Conservation (phyloP, 257 asterid species). For the Solanum chmielewskii region DNA sequence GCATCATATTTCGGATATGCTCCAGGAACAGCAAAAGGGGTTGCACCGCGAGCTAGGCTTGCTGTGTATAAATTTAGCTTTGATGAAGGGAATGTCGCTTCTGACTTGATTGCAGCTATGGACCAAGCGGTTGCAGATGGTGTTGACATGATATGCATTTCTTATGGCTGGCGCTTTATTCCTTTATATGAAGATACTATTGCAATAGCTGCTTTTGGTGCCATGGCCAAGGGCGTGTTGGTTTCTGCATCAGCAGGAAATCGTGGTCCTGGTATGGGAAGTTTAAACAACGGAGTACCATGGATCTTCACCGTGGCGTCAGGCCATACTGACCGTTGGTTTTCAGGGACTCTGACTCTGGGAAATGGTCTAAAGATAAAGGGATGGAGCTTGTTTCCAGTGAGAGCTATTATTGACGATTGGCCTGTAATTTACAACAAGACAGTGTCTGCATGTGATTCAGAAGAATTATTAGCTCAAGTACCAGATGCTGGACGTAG, state of each 20-base stretch:
- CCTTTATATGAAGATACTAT: not conserved
- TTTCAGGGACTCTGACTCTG: conserved; percentile 14
- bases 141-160: conserved; percentile 1
- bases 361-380: conserved; percentile 14
- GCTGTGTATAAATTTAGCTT: conserved; percentile 5
- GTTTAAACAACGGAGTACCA: conserved; percentile 27
- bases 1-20: conserved; percentile 7
- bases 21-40: conserved; percentile 4
- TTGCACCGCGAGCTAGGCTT: not conserved
- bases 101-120: conserved; percentile 16
- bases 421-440: conserved; percentile 19
- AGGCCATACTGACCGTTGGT: conserved; percentile 18
- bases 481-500: not conserved
- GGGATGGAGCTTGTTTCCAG: conserved; percentile 29
- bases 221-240: conserved; percentile 33
- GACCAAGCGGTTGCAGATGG: conserved; percentile 16
- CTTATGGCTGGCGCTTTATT: not conserved
- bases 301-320: conserved; percentile 32
- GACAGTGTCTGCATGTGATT: conserved; percentile 19
- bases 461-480: not conserved
- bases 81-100: conserved; percentile 2
- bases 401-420: conserved; percentile 3
- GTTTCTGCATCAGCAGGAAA: conserved; percentile 31
- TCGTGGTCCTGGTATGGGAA: not conserved
- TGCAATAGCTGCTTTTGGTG: conserved; percentile 38